A percentile compares a stretch with the other conserved stretches of the same genome.
These are phyloP conservation scores for Rhodotorula babjevae DNA, from an alignment of 768 basidiomycete species.

Conservation along the genomic window DNA sequence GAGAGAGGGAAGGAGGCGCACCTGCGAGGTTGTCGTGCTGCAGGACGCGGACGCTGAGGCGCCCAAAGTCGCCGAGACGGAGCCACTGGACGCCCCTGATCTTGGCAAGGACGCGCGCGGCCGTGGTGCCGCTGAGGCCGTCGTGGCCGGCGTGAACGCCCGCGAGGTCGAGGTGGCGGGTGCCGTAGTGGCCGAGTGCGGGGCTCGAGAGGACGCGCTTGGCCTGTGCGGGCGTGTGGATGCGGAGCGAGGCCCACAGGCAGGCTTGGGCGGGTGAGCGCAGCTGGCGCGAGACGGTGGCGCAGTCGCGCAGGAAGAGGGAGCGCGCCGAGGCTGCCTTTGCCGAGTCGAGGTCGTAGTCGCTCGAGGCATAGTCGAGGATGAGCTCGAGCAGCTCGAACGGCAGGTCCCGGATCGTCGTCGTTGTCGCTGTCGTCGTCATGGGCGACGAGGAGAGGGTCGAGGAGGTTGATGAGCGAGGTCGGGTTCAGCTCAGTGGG, in stretches of 20 bases:
- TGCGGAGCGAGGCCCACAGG: slow-evolving; percentile 4
- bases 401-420: slow-evolving; percentile 3
- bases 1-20: neutral
- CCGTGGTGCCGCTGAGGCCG: slow-evolving; percentile 19
- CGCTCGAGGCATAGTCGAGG: slow-evolving; percentile 4
- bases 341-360: slow-evolving; percentile 3
- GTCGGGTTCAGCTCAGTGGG: too few species aligned
- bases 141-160: slow-evolving; percentile 21
- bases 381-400: slow-evolving; percentile 26
- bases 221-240: neutral
- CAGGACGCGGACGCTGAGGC: slow-evolving; percentile 15
- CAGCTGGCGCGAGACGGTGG: slow-evolving; percentile 6
- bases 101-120: slow-evolving; percentile 17
- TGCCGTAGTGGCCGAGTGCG: neutral
- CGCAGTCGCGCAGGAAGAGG: neutral
- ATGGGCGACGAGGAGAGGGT: neutral
- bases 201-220: slow-evolving; percentile 1
- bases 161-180: slow-evolving; percentile 2
- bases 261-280: slow-evolving; percentile 15
- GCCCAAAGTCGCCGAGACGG: slow-evolving; percentile 26
- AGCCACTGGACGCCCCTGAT: slow-evolving; percentile 4
- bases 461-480: too few species aligned
- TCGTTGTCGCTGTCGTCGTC: neutral
- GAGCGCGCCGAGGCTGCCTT: neutral
- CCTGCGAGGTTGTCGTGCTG: slow-evolving; percentile 21